These are phyloP conservation scores for Neophaeococcomyces aloes DNA, from an alignment of 2,329 filamentous ascomycete genomes.

Conservation along the genomic window DNA sequence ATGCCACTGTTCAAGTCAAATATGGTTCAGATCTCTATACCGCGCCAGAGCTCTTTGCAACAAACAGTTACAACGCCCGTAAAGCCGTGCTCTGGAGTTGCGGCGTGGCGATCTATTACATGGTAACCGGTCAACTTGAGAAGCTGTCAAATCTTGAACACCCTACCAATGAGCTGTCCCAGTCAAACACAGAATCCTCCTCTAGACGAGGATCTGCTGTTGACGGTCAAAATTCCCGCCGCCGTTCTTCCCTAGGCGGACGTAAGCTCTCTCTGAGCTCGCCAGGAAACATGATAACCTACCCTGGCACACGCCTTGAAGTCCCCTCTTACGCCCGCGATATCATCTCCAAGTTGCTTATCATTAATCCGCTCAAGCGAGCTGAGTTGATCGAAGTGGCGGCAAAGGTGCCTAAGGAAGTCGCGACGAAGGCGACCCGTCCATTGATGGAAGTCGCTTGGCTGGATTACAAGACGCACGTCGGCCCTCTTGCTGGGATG, in stretches of 20 bases:
- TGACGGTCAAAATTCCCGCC: background rate
- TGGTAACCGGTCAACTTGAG: conserved; percentile 1
- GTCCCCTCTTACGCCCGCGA: conserved; percentile 3
- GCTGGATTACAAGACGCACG: conserved; percentile 7
- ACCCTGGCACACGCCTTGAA: conserved; percentile 2
- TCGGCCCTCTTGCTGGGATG: conserved; percentile 2
- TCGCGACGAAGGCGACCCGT: background rate
- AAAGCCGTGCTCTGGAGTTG: conserved; percentile 8
- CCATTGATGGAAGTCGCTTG: conserved; percentile 7
- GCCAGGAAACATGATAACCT: background rate
- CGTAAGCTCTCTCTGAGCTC: background rate
- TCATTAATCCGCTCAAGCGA: background rate
- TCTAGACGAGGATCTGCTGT: too few relatives aligned
- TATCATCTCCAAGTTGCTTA: conserved; percentile 7
- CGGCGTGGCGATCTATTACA: conserved; percentile 5
- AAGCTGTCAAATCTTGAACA: conserved; percentile 3
- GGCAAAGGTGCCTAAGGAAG: conserved; percentile 4
- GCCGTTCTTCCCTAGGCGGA: background rate
- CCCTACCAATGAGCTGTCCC: conserved; percentile 1
- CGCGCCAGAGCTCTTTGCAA: conserved; percentile 6
- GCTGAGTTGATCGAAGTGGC: conserved; percentile 7
- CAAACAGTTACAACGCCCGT: conserved; percentile 4
- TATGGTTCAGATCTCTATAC: conserved; percentile 3
- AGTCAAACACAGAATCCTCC: background rate
- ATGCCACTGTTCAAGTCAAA: background rate